Evolutionary conservation across 2,329 filamentous ascomycete genomes (phyloP).

Genomic region (Penicillium palitans): DNA sequence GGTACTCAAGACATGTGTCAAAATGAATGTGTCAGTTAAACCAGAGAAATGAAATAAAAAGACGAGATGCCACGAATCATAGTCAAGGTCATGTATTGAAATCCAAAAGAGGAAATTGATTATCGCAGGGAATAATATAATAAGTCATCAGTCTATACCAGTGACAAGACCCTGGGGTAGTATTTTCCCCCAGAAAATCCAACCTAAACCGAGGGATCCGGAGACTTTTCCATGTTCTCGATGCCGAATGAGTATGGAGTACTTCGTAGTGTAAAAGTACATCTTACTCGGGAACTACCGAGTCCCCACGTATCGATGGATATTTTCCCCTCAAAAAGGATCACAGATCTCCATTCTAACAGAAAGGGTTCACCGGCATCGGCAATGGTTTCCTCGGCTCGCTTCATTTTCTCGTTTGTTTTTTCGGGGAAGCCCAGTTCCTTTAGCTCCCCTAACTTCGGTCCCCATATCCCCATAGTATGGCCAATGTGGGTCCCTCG

Average conservation of each 20-base stretch:
- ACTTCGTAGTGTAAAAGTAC: background rate
- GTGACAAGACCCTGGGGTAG: background rate
- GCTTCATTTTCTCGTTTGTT: background rate
- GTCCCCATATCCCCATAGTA: background rate
- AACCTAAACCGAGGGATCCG: background rate
- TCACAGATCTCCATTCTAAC: background rate
- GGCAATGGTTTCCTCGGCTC: background rate
- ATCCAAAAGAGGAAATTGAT: background rate
- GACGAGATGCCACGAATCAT: background rate
- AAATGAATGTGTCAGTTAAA: background rate
- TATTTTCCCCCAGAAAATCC: background rate
- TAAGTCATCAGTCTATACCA: background rate
- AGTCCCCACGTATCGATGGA: background rate
- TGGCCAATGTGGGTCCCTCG: background rate
- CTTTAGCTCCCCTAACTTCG: background rate
- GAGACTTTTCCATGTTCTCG: background rate
- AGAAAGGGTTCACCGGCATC: conserved; percentile 1
- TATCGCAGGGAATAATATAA: background rate
- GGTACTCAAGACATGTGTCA: background rate
- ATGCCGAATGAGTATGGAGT: background rate
- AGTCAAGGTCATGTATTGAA: background rate
- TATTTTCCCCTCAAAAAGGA: background rate
- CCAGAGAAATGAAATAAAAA: too few relatives aligned
- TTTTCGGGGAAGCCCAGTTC: background rate
- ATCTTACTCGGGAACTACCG: background rate